Evolutionary conservation across 2,329 filamentous ascomycete genomes (phyloP).

Genomic region (Phialophora chinensis): DNA sequence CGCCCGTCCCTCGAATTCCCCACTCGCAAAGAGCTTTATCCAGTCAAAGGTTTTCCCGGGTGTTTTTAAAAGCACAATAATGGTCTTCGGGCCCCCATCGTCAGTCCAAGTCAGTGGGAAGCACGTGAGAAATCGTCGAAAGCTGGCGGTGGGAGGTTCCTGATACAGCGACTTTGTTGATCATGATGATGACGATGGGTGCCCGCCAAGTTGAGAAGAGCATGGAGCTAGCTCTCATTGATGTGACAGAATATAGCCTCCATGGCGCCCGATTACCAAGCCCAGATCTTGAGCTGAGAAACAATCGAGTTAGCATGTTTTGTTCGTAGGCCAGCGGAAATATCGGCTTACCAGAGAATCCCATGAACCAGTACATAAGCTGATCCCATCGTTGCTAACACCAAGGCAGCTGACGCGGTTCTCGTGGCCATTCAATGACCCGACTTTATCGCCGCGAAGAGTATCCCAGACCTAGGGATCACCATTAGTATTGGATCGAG

Average conservation of each 20-base stretch:
- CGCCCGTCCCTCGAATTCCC: conserved; percentile 12
- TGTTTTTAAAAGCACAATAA: conserved; percentile 9
- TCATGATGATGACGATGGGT: conserved; percentile 13
- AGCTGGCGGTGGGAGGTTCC: conserved; percentile 12
- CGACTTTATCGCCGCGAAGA: conserved; percentile 94
- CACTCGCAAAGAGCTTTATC: conserved; percentile 17
- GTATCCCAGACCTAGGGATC: conserved; percentile 87
- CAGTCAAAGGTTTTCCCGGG: conserved; percentile 15
- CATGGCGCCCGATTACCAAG: conserved; percentile 61
- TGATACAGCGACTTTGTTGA: conserved; percentile 12
- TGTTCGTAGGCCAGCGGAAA: conserved; percentile 1
- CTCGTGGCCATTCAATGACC: conserved; percentile 94
- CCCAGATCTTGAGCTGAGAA: conserved; percentile 82
- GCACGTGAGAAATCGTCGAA: conserved; percentile 14
- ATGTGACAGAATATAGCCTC: conserved; percentile 27
- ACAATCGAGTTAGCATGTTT: conserved; percentile 39
- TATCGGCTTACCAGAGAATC: conserved; percentile 86
- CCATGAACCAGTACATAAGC: conserved; percentile 99
- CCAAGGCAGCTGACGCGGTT: conserved; percentile 98
- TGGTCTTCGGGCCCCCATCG: conserved; percentile 1
- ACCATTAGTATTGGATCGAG: conserved; percentile 39
- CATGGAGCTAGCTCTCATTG: conserved; percentile 11
- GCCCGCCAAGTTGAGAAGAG: conserved; percentile 9
- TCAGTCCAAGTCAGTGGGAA: conserved; percentile 6
- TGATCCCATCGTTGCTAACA: conserved; percentile 98